Conservation (phyloP, 768 basidiomycete genomes). For the Naganishia kalamii region DNA sequence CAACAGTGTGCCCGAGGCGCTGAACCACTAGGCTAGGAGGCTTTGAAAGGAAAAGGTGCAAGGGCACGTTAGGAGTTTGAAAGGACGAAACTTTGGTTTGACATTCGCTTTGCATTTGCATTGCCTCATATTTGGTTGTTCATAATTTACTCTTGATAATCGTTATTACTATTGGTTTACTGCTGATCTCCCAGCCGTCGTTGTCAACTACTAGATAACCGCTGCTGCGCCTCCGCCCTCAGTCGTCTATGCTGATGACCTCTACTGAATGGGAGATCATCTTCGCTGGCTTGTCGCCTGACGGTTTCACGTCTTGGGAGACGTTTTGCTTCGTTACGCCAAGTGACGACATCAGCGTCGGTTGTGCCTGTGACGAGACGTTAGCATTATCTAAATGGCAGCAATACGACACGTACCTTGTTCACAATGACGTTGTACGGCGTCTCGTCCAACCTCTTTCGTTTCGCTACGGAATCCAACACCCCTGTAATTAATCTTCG, state of each 20-base stretch:
- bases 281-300: neutral
- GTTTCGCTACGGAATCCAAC: slow-evolving; percentile 20
- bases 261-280: neutral
- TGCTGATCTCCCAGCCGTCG: no score
- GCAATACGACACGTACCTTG: slow-evolving; percentile 7
- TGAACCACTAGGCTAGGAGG: slow-evolving; percentile 17
- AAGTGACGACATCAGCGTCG: slow-evolving; percentile 11
- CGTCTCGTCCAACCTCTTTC: slow-evolving; percentile 19
- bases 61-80: neutral
- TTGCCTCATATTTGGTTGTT: neutral
- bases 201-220: no score
- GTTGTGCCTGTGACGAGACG: slow-evolving; percentile 10
- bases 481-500: slow-evolving; percentile 13
- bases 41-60: neutral
- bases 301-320: neutral
- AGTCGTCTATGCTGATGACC: neutral
- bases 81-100: neutral
- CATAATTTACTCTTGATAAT: no score
- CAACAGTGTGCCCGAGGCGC: slow-evolving; percentile 26
- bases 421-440: slow-evolving; percentile 25
- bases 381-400: neutral
- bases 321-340: neutral
- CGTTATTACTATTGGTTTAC: no score
- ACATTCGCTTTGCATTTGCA: neutral
- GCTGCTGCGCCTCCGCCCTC: no score